phyloP scores from a whole-genome alignment of 2,329 filamentous ascomycete species.

The Phyllosticta capitalensis region DNA sequence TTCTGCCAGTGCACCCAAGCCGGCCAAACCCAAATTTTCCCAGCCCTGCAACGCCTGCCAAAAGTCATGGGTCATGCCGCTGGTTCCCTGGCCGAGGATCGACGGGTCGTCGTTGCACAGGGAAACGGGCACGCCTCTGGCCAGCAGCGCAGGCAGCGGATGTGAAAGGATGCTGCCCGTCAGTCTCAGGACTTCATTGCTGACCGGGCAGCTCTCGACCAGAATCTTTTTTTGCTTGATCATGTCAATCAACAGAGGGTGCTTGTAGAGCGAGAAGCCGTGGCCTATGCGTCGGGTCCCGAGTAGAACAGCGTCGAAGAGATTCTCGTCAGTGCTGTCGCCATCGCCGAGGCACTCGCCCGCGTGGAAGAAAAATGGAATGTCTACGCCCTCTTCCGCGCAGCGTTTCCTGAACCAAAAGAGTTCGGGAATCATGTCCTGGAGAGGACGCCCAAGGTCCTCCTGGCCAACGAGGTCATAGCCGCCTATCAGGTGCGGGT shows the following conservation, averaged over 20 bases:
- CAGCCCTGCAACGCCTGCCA: constrained; percentile 89
- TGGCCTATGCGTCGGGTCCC: constrained; percentile 86
- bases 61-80: constrained; percentile 83
- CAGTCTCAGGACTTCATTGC: constrained; percentile 76
- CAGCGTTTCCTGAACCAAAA: constrained; percentile 93
- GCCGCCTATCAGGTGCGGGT: constrained; percentile 71
- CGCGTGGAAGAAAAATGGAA: constrained; percentile 95
- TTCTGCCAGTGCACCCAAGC: constrained; percentile 77
- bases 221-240: constrained; percentile 82
- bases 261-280: constrained; percentile 80
- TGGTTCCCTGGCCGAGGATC: constrained; percentile 72
- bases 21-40: constrained; percentile 82
- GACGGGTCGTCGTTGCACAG: constrained; percentile 88
- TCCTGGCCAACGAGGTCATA: constrained; percentile 90
- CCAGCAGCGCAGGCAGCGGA: constrained; percentile 72
- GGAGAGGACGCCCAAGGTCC: constrained; percentile 64
- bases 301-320: constrained; percentile 81
- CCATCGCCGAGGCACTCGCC: constrained; percentile 76
- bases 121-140: constrained; percentile 72
- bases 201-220: constrained; percentile 83
- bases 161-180: constrained; percentile 68
- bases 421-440: constrained; percentile 69
- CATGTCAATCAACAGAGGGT: constrained; percentile 80
- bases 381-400: constrained; percentile 62
- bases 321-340: constrained; percentile 66